These are phyloP conservation scores for Neodidymelliopsis sp. DNA, from an alignment of 2,329 filamentous ascomycete genomes.

Conservation along the genomic window DNA sequence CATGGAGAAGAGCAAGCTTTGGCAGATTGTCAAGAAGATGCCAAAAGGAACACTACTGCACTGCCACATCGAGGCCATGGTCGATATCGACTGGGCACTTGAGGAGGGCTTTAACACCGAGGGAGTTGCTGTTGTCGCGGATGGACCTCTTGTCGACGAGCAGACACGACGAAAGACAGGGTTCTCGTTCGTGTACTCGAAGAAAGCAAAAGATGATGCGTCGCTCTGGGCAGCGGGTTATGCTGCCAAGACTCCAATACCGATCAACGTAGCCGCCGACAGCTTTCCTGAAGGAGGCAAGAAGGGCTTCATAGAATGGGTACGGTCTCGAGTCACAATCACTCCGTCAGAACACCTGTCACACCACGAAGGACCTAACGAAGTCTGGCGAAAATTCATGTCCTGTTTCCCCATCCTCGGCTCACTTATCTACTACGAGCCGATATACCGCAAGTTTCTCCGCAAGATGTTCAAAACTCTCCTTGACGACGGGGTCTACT, in stretches of 20 bases:
- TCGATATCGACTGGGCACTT: conserved; percentile 83
- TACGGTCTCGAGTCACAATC: conserved; percentile 76
- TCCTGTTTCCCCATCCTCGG: conserved; percentile 77
- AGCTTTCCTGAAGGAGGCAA: conserved; percentile 77
- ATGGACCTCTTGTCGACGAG: conserved; percentile 63
- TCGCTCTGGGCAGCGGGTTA: conserved; percentile 75
- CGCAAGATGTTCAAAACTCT: conserved; percentile 74
- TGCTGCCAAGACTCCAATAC: conserved; percentile 63
- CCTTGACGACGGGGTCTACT: conserved; percentile 81
- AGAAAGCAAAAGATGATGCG: conserved; percentile 49
- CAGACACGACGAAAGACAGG: conserved; percentile 62
- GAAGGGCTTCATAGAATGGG: conserved; percentile 77
- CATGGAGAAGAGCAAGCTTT: conserved; percentile 85
- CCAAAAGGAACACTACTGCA: conserved; percentile 89
- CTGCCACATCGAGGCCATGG: conserved; percentile 90
- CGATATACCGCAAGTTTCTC: conserved; percentile 81
- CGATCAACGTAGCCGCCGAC: conserved; percentile 69
- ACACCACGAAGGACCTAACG: conserved; percentile 83
- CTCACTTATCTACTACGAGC: conserved; percentile 86
- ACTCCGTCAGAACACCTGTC: conserved; percentile 75
- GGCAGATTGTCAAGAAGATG: conserved; percentile 84
- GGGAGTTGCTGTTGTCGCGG: conserved; percentile 74
- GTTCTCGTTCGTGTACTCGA: conserved; percentile 65
- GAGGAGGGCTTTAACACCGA: conserved; percentile 73
- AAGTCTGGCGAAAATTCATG: conserved; percentile 83